Percentiles rank a stretch among this genome's conserved stretches.
Conservation (phyloP, 2,329 filamentous ascomycete genomes). For the Xylariaceae sp. region DNA sequence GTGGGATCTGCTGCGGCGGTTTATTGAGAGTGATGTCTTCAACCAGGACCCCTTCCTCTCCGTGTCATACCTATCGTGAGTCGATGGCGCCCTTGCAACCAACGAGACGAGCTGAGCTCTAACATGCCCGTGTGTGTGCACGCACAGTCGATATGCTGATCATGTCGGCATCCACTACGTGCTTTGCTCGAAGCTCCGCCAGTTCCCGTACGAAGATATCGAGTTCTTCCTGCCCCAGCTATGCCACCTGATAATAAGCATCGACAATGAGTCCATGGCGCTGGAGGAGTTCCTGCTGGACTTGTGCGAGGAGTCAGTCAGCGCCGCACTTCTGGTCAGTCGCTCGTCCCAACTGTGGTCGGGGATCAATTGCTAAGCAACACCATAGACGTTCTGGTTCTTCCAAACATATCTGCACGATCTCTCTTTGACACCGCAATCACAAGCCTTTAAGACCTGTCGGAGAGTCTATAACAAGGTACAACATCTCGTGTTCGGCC, state of each 20-base stretch:
- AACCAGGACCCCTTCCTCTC: slow-evolving; percentile 85
- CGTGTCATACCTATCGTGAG: slow-evolving; percentile 83
- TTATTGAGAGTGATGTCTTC: slow-evolving; percentile 91
- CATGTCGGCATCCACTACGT: slow-evolving; percentile 89
- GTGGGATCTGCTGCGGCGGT: slow-evolving; percentile 84
- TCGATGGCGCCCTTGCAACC: slow-evolving; percentile 4
- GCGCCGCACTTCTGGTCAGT: slow-evolving; percentile 72
- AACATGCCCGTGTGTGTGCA: slow-evolving; percentile 6
- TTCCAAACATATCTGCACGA: slow-evolving; percentile 86
- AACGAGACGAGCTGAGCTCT: slow-evolving; percentile 6
- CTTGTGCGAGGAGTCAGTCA: slow-evolving; percentile 81
- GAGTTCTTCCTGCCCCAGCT: slow-evolving; percentile 87
- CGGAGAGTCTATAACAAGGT: slow-evolving; percentile 83
- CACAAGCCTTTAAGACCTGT: slow-evolving; percentile 74
- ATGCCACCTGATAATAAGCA: slow-evolving; percentile 81
- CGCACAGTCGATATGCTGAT: slow-evolving; percentile 71
- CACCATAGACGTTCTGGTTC: slow-evolving; percentile 73
- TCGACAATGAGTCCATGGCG: slow-evolving; percentile 88
- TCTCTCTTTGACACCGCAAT: slow-evolving; percentile 67
- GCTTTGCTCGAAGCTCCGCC: slow-evolving; percentile 80
- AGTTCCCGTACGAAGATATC: slow-evolving; percentile 86
- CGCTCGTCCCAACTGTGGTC: slow-evolving; percentile 11
- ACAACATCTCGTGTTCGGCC: slow-evolving; percentile 79
- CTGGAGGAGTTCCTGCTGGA: slow-evolving; percentile 83
- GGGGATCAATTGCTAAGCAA: slow-evolving; percentile 24